These are phyloP conservation scores for Hemisphaericaspora lyxosophila DNA, from an alignment of 1,139 yeast species.

Conservation along the genomic window DNA sequence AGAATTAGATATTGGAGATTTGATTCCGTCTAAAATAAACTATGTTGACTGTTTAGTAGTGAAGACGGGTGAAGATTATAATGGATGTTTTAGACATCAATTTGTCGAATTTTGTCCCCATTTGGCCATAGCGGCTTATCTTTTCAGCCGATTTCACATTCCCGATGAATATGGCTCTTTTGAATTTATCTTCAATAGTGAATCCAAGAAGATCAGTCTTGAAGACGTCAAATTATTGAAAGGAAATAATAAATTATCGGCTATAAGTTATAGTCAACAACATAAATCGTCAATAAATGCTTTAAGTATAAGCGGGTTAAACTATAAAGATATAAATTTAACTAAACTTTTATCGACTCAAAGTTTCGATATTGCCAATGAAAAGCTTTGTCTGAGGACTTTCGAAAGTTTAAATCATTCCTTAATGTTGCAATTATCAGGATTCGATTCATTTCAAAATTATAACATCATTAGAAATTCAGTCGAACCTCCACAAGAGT, in stretches of 20 bases:
- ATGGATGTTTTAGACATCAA: constrained; percentile 28
- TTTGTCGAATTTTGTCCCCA: constrained; percentile 33
- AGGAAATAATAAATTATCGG: constrained; percentile 25
- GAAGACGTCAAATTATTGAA: constrained; percentile 24
- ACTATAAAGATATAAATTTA: constrained; percentile 22
- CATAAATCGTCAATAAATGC: constrained; percentile 27
- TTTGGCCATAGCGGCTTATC: constrained; percentile 28
- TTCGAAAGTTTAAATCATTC: constrained; percentile 18
- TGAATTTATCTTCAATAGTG: constrained; percentile 18
- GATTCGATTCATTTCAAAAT: constrained; percentile 21
- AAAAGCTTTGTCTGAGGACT: constrained; percentile 14
- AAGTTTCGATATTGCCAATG: constrained; percentile 11
- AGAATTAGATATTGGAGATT: constrained; percentile 24
- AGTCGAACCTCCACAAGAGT: constrained; percentile 29
- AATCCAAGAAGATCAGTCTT: constrained; percentile 14
- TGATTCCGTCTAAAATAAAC: constrained; percentile 15
- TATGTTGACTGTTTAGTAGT: constrained; percentile 14
- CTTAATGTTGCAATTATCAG: constrained; percentile 23
- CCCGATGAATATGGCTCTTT: constrained; percentile 29
- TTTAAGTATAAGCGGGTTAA: constrained; percentile 21
- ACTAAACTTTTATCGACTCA: constrained; percentile 22
- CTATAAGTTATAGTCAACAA: constrained; percentile 30
- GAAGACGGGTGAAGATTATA: constrained; percentile 14
- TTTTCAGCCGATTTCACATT: constrained; percentile 32
- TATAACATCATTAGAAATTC: constrained; percentile 23